Evolutionary conservation across 164 flowering plant species (phyloP).

Genomic region (grape (Vitis vinifera)): ASM3070453v1 NC_081805.1:7171501-7172000

Average conservation of each 20-base stretch:
- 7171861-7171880: not conserved
- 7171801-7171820: too few species aligned
- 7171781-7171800: too few species aligned
- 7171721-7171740: slow-evolving; percentile 50
- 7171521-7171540: too few species aligned
- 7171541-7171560: too few species aligned
- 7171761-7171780: too few species aligned
- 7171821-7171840: not conserved
- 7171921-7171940: slow-evolving; percentile 59
- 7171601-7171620: too few species aligned
- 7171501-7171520: too few species aligned
- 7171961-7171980: slow-evolving; percentile 39
- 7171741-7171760: slow-evolving; percentile 34
- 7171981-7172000: slow-evolving; percentile 23
- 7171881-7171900: slow-evolving; percentile 53
- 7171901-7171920: slow-evolving; percentile 66
- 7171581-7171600: too few species aligned
- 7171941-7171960: slow-evolving; percentile 40
- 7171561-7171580: too few species aligned
- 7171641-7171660: too few species aligned
- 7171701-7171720: slow-evolving; percentile 31
- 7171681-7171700: not conserved
- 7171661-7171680: not conserved
- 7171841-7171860: not conserved
- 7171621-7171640: too few species aligned